phyloP scores from a whole-genome alignment of 345 rosid species.

The Bretschneidera sinensis region DNA sequence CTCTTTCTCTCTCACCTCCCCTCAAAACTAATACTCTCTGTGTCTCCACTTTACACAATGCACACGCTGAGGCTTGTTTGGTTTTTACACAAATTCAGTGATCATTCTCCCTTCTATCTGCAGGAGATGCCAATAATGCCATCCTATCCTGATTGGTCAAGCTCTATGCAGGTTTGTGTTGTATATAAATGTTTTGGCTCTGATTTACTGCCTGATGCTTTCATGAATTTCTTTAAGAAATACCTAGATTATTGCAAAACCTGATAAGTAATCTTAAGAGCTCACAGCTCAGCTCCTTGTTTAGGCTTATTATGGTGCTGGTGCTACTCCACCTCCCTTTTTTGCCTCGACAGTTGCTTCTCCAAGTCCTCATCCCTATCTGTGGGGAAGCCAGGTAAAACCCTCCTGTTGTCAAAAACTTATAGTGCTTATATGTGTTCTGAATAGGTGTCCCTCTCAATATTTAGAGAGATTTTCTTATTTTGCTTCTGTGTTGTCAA shows the following conservation, averaged over 20 bases:
- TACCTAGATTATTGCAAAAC: slow-evolving; percentile 4
- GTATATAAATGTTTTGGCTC: slow-evolving; percentile 3
- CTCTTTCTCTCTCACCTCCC: not conserved
- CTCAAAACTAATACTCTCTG: not conserved
- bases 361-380: slow-evolving; percentile 81
- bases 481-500: slow-evolving; percentile 10
- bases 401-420: slow-evolving; percentile 1
- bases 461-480: slow-evolving; percentile 9
- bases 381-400: slow-evolving; percentile 91
- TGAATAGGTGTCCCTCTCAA: not conserved
- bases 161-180: slow-evolving; percentile 72
- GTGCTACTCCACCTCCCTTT: slow-evolving; percentile 78
- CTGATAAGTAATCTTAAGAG: slow-evolving; percentile 8
- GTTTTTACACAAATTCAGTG: not conserved
- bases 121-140: slow-evolving; percentile 76
- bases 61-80: no score
- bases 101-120: slow-evolving; percentile 10
- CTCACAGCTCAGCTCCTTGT: slow-evolving; percentile 24
- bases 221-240: slow-evolving; percentile 12
- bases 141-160: slow-evolving; percentile 81
- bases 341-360: slow-evolving; percentile 84
- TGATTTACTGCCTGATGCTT: not conserved
- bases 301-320: slow-evolving; percentile 92
- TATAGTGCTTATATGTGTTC: not conserved
- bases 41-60: not conserved